Conservation (phyloP, 345 rosid species). For the Cardamine occulta region DNA sequence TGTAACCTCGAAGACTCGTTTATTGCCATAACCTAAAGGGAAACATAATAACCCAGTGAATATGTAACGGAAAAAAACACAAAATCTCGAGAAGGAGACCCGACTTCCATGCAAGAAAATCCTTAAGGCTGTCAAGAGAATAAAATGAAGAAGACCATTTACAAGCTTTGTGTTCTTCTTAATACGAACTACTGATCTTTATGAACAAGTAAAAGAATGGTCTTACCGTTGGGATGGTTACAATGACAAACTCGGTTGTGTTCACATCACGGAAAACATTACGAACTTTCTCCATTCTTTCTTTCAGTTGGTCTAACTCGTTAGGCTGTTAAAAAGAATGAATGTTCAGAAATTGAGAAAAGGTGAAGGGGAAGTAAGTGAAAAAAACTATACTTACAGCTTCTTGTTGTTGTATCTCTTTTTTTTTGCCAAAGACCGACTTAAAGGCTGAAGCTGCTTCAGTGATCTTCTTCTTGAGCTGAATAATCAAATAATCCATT, state of each 20-base stretch:
- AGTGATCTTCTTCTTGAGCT: constrained; percentile 74
- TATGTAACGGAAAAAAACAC: constrained; percentile 1
- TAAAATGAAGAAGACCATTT: constrained; percentile 3
- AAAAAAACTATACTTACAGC: constrained; percentile 53
- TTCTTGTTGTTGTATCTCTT: constrained; percentile 50
- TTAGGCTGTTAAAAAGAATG: constrained; percentile 48
- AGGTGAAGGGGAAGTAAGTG: constrained; percentile 1
- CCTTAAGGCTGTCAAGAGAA: neutral
- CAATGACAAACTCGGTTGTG: constrained; percentile 75
- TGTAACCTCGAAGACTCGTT: constrained; percentile 76
- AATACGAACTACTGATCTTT: neutral
- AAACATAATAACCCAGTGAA: constrained; percentile 24
- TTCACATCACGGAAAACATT: constrained; percentile 65
- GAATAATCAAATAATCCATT: constrained; percentile 28
- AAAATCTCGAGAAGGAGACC: neutral
- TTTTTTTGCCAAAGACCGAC: constrained; percentile 62
- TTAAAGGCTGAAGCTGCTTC: constrained; percentile 74
- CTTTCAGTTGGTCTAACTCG: constrained; percentile 65
- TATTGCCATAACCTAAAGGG: constrained; percentile 66
- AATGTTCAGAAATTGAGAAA: constrained; percentile 26
- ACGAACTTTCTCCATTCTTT: constrained; percentile 70
- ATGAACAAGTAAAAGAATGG: constrained; percentile 26
- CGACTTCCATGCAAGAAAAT: neutral
- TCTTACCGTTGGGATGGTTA: constrained; percentile 82
- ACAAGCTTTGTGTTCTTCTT: neutral